Evolutionary conservation across 768 basidiomycete genomes (phyloP).

Genomic region (Dentipellis sp.): DNA sequence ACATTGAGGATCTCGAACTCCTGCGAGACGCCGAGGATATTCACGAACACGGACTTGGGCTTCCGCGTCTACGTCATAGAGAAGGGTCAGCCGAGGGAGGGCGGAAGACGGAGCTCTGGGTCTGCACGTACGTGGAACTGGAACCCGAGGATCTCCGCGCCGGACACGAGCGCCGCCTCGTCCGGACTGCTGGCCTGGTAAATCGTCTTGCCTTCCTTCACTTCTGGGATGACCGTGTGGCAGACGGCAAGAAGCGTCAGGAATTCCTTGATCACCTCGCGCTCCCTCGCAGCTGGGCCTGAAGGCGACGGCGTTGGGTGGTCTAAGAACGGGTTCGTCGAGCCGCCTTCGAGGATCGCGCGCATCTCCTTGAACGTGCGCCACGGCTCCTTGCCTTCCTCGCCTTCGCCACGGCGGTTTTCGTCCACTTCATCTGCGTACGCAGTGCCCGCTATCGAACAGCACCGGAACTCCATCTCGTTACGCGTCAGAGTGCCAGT

Average conservation of each 20-base stretch:
- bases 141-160: slow-evolving; percentile 87
- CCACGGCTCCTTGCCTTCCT: slow-evolving; percentile 52
- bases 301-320: slow-evolving; percentile 17
- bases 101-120: not conserved
- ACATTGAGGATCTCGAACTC: slow-evolving; percentile 94
- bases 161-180: slow-evolving; percentile 91
- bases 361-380: slow-evolving; percentile 72
- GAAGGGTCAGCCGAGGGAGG: not conserved
- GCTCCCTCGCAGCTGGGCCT: slow-evolving; percentile 23
- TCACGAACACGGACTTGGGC: slow-evolving; percentile 90
- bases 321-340: slow-evolving; percentile 46
- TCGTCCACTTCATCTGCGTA: slow-evolving; percentile 94
- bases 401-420: slow-evolving; percentile 51
- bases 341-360: slow-evolving; percentile 36
- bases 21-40: slow-evolving; percentile 56
- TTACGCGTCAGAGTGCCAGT: slow-evolving; percentile 94
- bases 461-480: slow-evolving; percentile 96
- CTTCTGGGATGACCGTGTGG: slow-evolving; percentile 96
- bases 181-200: slow-evolving; percentile 98
- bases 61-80: slow-evolving; percentile 65
- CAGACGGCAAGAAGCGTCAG: slow-evolving; percentile 69
- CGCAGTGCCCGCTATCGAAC: slow-evolving; percentile 77
- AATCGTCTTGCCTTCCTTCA: slow-evolving; percentile 77
- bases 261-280: slow-evolving; percentile 24
- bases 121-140: slow-evolving; percentile 75